Conservation (phyloP, 2,329 filamentous ascomycete genomes). For the Talaromyces sp. region DNA sequence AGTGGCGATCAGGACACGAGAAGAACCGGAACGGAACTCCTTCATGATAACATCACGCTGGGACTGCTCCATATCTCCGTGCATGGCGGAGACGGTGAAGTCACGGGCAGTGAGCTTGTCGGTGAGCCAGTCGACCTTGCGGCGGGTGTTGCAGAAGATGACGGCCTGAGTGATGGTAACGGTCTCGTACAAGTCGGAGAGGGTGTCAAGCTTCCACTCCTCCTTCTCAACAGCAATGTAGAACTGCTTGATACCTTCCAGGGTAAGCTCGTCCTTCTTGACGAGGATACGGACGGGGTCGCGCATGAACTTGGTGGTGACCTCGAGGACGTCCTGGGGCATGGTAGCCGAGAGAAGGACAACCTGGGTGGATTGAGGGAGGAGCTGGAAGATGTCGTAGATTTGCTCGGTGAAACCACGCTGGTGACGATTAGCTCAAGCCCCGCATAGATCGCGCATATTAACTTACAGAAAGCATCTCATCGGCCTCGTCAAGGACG, state of each 20-base stretch:
- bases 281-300: constrained; percentile 98
- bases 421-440: constrained; percentile 34
- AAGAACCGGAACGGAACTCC: constrained; percentile 98
- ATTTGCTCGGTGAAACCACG: constrained; percentile 99
- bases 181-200: constrained; percentile 98
- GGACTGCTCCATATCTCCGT: constrained; percentile 97
- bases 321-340: constrained; percentile 97
- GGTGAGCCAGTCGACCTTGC: constrained; percentile 99
- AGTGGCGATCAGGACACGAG: constrained; percentile 96
- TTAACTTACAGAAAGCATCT: constrained; percentile 66
- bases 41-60: constrained; percentile 99
- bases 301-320: constrained; percentile 99
- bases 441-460: constrained; percentile 1
- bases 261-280: constrained; percentile 99
- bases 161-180: constrained; percentile 99
- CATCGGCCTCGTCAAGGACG: constrained; percentile 97
- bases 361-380: constrained; percentile 96
- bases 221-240: constrained; percentile 99
- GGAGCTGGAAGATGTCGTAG: constrained; percentile 99
- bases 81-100: constrained; percentile 99
- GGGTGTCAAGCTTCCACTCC: constrained; percentile 99
- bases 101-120: constrained; percentile 98
- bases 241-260: constrained; percentile 99
- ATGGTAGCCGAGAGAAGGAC: constrained; percentile 97
- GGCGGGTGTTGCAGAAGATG: constrained; percentile 99